phyloP scores from a whole-genome alignment of 495 filamentous ascomycete genomes.

The Neurospora sp. region DNA sequence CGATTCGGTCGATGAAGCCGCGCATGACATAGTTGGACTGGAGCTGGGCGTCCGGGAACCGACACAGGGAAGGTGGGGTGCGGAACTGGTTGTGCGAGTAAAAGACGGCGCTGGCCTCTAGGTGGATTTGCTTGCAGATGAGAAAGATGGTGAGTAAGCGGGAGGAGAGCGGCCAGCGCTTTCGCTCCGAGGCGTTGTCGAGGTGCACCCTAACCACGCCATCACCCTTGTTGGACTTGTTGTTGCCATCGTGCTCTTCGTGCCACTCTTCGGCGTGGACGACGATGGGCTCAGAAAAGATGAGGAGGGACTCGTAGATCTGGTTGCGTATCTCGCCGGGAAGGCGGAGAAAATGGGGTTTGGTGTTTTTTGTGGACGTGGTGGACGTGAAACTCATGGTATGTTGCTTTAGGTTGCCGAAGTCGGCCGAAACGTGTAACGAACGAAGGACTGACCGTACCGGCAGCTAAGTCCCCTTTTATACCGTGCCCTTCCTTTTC shows the following conservation, averaged over 20 bases:
- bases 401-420: not conserved
- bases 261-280: not conserved
- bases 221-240: not conserved
- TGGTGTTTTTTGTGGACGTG: not conserved
- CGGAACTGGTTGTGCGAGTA: slow-evolving; percentile 8
- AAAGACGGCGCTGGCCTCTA: slow-evolving; percentile 8
- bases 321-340: slow-evolving; percentile 15
- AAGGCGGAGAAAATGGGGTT: not conserved
- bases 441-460: not conserved
- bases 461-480: not conserved
- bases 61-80: not conserved
- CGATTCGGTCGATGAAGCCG: slow-evolving; percentile 12
- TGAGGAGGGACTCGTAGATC: slow-evolving; percentile 8
- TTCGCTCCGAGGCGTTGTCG: not conserved
- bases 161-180: slow-evolving; percentile 2
- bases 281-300: slow-evolving; percentile 1
- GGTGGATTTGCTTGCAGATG: slow-evolving; percentile 3
- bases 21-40: slow-evolving; percentile 11
- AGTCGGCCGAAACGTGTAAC: not conserved
- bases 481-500: not conserved
- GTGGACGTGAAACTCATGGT: not conserved
- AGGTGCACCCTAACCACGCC: not conserved
- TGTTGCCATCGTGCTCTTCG: not conserved
- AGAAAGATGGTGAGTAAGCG: slow-evolving; percentile 5
- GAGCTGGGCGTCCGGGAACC: slow-evolving; percentile 1